A percentile compares a stretch with the other conserved stretches of the same genome.
Evolutionary conservation across 75 land plant genomes (phyloP).

Genomic region (Sequoiadendron giganteum): DNA sequence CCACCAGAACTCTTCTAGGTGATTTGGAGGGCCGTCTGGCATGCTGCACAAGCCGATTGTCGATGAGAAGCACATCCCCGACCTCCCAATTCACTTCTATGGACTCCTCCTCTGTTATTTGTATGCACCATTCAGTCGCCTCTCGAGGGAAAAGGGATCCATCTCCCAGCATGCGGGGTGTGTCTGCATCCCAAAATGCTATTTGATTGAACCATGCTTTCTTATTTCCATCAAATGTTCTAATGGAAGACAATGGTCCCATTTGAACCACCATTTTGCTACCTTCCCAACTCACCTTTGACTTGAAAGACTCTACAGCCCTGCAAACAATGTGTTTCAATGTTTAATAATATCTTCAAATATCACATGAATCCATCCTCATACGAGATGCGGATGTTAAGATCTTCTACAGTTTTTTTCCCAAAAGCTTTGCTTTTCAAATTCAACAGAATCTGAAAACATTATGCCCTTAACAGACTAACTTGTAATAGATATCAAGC

Average conservation of each 20-base stretch:
- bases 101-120: constrained; percentile 36
- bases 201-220: constrained; percentile 2
- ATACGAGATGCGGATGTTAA: too few relatives aligned
- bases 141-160: constrained; percentile 22
- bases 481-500: too few relatives aligned
- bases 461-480: too few relatives aligned
- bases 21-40: constrained; percentile 30
- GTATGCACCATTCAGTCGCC: constrained; percentile 18
- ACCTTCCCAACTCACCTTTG: not conserved
- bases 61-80: constrained; percentile 41
- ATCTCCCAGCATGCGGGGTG: constrained; percentile 17
- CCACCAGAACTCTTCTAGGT: constrained; percentile 29
- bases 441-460: too few relatives aligned
- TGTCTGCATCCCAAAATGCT: not conserved
- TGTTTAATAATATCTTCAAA: too few relatives aligned
- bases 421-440: too few relatives aligned
- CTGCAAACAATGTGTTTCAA: not conserved
- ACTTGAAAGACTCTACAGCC: not conserved
- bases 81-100: constrained; percentile 37
- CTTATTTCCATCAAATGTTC: not conserved
- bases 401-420: too few relatives aligned
- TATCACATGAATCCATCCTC: too few relatives aligned
- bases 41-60: constrained; percentile 35
- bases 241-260: not conserved
- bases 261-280: not conserved